phyloP scores from a whole-genome alignment of 2,329 filamentous ascomycete species.

The Xylaria digitata region DNA sequence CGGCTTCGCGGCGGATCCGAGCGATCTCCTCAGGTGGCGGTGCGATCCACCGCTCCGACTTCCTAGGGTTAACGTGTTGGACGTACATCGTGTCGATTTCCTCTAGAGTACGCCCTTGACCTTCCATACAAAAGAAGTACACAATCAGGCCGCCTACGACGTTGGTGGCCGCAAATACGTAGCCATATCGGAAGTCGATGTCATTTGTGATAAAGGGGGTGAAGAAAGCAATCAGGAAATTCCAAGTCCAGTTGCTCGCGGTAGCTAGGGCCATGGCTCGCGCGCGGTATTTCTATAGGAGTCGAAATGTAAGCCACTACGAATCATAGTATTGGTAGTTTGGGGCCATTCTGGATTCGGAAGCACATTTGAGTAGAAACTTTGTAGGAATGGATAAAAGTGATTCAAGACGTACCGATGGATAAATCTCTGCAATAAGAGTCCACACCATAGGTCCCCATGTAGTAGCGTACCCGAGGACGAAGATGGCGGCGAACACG shows the following conservation, averaged over 20 bases:
- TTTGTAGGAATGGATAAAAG: not conserved
- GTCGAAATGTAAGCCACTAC: not conserved
- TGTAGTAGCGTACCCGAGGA: constrained; percentile 73
- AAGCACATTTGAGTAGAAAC: not conserved
- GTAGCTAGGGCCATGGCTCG: constrained; percentile 71
- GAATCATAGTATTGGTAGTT: not conserved
- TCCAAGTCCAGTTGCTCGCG: constrained; percentile 75
- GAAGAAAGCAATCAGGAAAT: constrained; percentile 81
- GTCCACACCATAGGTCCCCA: constrained; percentile 76
- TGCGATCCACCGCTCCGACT: constrained; percentile 66
- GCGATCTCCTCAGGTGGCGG: constrained; percentile 59
- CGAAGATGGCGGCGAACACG: constrained; percentile 72
- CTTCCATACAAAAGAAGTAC: constrained; percentile 83
- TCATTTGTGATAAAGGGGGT: constrained; percentile 80
- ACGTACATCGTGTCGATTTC: constrained; percentile 85
- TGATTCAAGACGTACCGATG: constrained; percentile 3
- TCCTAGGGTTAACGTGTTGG: constrained; percentile 70
- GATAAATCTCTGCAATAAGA: constrained; percentile 55
- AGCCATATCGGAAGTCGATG: constrained; percentile 79
- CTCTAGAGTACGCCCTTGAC: constrained; percentile 77
- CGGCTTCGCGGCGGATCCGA: constrained; percentile 56
- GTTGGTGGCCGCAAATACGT: constrained; percentile 80
- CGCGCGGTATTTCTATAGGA: constrained; percentile 62
- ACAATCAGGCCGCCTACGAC: constrained; percentile 72
- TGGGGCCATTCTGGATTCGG: too few relatives aligned